A percentile compares a stretch with the other conserved stretches of the same genome.
Evolutionary conservation across 768 basidiomycete species (phyloP).

Genomic region (Trametes punicea): DNA sequence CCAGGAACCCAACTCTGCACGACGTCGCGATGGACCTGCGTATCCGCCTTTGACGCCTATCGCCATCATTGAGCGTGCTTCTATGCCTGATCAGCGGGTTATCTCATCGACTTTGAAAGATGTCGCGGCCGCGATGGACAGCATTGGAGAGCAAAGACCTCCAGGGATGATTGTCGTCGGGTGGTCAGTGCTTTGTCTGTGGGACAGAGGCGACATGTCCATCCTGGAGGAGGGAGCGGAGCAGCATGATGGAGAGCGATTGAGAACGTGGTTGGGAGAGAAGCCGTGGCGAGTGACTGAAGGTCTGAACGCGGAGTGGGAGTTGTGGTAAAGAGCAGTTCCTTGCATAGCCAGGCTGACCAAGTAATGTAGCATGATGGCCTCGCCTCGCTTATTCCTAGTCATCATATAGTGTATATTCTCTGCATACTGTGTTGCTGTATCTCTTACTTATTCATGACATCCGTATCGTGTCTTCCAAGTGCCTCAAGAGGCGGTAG

Average conservation of each 20-base stretch:
- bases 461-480: not conserved
- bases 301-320: constrained; percentile 52
- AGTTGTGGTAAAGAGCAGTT: constrained; percentile 18
- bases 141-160: constrained; percentile 80
- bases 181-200: constrained; percentile 82
- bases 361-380: no score
- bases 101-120: constrained; percentile 73
- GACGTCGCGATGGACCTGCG: constrained; percentile 43
- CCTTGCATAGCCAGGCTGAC: not conserved
- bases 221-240: constrained; percentile 62
- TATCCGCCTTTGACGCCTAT: constrained; percentile 83
- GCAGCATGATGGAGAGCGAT: constrained; percentile 41
- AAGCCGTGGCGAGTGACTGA: constrained; percentile 61
- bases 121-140: constrained; percentile 68
- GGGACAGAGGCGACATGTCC: constrained; percentile 64
- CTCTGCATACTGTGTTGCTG: not conserved
- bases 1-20: constrained; percentile 6
- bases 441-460: no score
- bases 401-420: not conserved
- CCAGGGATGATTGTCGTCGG: constrained; percentile 97
- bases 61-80: constrained; percentile 93
- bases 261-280: constrained; percentile 60
- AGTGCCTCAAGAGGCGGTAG: no score
- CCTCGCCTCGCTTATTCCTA: no score
- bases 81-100: constrained; percentile 87